phyloP scores from a whole-genome alignment of 192 early-diverging fungal species.

The Mycoemilia scoparia region DNA sequence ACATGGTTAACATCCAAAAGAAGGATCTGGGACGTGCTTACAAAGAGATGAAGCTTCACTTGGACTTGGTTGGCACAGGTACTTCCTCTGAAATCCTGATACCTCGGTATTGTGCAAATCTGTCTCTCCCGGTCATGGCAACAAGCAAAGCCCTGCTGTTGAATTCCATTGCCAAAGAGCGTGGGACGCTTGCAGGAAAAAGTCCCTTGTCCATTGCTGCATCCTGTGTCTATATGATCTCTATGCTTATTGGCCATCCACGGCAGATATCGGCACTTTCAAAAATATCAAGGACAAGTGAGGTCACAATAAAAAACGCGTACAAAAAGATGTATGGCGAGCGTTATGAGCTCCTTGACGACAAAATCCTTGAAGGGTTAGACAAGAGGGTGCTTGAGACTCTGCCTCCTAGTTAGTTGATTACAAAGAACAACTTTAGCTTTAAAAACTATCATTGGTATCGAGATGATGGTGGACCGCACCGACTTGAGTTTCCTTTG shows the following conservation, averaged over 20 bases:
- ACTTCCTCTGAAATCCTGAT: slow-evolving; percentile 59
- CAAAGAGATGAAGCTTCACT: slow-evolving; percentile 26
- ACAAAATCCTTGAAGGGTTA: slow-evolving; percentile 11
- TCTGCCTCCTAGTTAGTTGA: too few relatives aligned
- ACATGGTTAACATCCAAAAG: slow-evolving; percentile 73
- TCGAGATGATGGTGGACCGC: too few relatives aligned
- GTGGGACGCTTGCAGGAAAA: slow-evolving; percentile 76
- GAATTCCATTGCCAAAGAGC: slow-evolving; percentile 48
- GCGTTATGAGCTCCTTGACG: slow-evolving; percentile 28
- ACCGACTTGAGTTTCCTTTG: too few relatives aligned
- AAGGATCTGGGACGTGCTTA: slow-evolving; percentile 81
- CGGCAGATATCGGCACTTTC: slow-evolving; percentile 63
- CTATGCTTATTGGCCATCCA: slow-evolving; percentile 45
- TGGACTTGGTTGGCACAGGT: slow-evolving; percentile 35
- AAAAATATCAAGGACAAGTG: slow-evolving; percentile 73
- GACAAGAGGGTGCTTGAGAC: too few relatives aligned
- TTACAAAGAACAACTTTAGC: too few relatives aligned
- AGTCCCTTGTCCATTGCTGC: slow-evolving; percentile 84
- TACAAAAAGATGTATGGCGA: slow-evolving; percentile 51
- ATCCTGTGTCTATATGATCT: slow-evolving; percentile 76
- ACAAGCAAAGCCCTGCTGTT: slow-evolving; percentile 54
- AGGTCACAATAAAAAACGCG: slow-evolving; percentile 80
- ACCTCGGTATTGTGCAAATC: slow-evolving; percentile 62
- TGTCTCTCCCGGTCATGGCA: slow-evolving; percentile 46
- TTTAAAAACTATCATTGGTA: too few relatives aligned